Percentiles rank a stretch among this genome's conserved stretches.
phyloP scores from a whole-genome alignment of 768 basidiomycete genomes.

The Boletus vinaceobasis region DNA sequence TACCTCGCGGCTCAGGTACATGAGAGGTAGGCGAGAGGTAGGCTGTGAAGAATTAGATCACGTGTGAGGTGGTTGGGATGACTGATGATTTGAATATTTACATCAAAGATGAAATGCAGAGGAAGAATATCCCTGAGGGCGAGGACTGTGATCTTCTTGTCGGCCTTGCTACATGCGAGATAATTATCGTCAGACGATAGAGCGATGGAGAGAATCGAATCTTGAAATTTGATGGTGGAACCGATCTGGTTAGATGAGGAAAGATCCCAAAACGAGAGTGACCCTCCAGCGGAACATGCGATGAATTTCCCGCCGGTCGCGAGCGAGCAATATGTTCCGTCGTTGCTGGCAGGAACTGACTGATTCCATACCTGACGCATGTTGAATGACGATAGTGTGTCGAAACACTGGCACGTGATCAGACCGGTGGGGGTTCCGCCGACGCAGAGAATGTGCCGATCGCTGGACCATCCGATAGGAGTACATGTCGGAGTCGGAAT shows the following conservation, averaged over 20 bases:
- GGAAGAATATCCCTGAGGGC: not conserved
- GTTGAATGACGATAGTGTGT: not conserved
- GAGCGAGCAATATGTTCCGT: not conserved
- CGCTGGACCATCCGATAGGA: not conserved
- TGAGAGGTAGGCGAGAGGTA: not conserved
- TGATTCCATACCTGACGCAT: not conserved
- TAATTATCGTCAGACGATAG: not conserved
- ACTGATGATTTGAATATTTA: not conserved
- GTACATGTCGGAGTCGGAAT: not conserved
- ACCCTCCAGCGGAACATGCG: not conserved
- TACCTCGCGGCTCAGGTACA: not conserved
- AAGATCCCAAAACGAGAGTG: not conserved
- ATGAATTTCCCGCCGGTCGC: not conserved
- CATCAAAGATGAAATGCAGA: not conserved
- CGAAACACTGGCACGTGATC: no score
- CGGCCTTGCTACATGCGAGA: not conserved
- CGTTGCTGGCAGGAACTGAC: not conserved
- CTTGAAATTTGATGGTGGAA: not conserved
- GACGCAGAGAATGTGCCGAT: not conserved
- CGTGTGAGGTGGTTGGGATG: no score
- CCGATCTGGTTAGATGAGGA: not conserved
- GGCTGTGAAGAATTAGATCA: not conserved
- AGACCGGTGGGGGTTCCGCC: fast-evolving
- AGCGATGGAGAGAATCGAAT: not conserved
- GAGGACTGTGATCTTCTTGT: not conserved